Evolutionary conservation across 2,329 filamentous ascomycete species (phyloP), one percentile per base, ranked within the genome.

Genomic region (Biscogniauxia mediterranea): DNA sequence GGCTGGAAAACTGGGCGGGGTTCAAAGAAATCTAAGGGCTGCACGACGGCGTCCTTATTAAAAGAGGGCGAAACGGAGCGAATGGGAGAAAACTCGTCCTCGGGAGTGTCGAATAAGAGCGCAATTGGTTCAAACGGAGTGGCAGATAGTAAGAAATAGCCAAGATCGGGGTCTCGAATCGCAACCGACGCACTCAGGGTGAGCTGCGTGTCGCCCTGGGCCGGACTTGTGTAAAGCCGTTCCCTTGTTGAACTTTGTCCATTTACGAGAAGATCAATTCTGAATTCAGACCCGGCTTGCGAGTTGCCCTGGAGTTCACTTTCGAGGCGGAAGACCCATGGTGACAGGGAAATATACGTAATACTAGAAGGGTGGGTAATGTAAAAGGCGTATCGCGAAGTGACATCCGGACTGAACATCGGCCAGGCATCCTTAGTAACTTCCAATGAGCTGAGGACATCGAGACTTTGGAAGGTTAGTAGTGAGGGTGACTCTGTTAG

Each of bases 1-100:
- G 87, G 82, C 67, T 88, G 84, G 76, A 89, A 91, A 1, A 85
- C 79, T 51, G 86, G 88, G 50, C 90, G 85, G n/a, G 85, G 84
- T 68, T 87, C 84, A 69, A 82, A 86, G 54, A 86, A 81, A 56
- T 83, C 79, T 58, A 82, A 73, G 23, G 80, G 81, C 52, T 80
- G 76, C 64, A 80, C 78, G 60, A 79, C 79, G 6, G 73, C 73
- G 55, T 79, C 76, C 57, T 78, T 77, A 19, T 79, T 75, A 59
- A 77, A 77, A 9, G 75, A 70, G 2, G 81, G 78, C 19, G 79
- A 81, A 55, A 79, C 78, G 15, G 78, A 75, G 57, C 68, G 75
- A 17, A 79, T 67, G n/a, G 78, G 78, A 32, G 71, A 70, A 28
- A 82, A 75, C 38, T 83, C 81, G 13, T 80, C 75, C 38, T 87